Conservation (phyloP, 2,329 filamentous ascomycete genomes). For the Tolypocladium amazonense region DNA sequence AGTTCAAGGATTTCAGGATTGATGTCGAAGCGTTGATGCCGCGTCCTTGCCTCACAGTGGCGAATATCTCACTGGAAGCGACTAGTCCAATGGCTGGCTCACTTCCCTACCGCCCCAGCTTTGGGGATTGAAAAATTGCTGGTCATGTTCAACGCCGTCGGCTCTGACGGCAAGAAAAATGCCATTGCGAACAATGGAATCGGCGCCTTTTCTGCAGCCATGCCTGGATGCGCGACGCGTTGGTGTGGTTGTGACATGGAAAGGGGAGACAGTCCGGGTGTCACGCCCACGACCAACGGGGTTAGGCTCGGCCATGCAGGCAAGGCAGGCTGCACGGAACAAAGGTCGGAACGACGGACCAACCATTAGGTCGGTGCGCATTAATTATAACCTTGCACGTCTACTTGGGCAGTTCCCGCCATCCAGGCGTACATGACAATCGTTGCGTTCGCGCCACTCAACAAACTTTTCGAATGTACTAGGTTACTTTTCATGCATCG, state of each 20-base stretch:
- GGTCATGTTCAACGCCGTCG: constrained; percentile 11
- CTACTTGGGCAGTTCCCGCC: no score
- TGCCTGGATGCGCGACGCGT: constrained; percentile 8
- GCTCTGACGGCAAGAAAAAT: neutral
- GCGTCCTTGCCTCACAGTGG: constrained; percentile 11
- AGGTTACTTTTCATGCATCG: no score
- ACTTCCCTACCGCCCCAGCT: constrained; percentile 35
- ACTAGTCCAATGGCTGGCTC: constrained; percentile 14
- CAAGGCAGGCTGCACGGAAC: no score
- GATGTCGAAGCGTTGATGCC: constrained; percentile 7
- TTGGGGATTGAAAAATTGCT: constrained; percentile 36
- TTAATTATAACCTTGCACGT: no score
- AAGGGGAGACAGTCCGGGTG: no score
- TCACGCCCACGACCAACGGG: no score
- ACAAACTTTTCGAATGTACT: no score
- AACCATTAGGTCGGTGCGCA: no score
- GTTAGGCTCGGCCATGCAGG: no score
- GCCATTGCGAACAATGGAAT: constrained; percentile 11
- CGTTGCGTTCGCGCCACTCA: no score
- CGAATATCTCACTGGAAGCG: constrained; percentile 13
- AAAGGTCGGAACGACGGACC: no score
- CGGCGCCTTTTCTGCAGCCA: constrained; percentile 9
- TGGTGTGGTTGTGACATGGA: neutral
- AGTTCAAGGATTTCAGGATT: neutral
- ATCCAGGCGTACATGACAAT: no score